Base-by-base conservation (phyloP, 345 rosid genomes). In the Melaleuca alternifolia region DNA sequence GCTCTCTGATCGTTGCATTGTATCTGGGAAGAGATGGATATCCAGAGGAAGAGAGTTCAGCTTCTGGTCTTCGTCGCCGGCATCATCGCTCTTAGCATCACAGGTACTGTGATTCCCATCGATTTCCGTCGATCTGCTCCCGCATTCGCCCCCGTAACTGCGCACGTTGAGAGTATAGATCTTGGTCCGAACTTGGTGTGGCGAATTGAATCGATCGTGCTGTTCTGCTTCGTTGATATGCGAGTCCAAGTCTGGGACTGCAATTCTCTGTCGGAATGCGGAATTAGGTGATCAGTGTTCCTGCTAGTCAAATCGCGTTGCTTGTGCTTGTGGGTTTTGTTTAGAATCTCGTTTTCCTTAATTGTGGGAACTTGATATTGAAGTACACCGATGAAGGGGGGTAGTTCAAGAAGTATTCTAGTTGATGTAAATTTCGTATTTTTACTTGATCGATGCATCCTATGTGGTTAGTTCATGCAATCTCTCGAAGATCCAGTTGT, bases 21-120 rank as follows among this genome's bases (percentile, higher is more conserved):
- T 18, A 8, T 14, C 79, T 44, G 52, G 28, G 28, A 51, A 57
- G 65, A 83, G 81, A 96, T 97, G 95, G 96, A 94, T 92, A 86
- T 97, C 83, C 90, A 90, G 84, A 91, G 84, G 57, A 90, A 87
- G 88, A 90, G 95, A 83, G 86, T 94, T 50, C 95, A 85, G 82
- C 59, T 96, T 87, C 87, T 94, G 11, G 82, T 93, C 90, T 51
- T 90, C 87, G 86, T 92, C 56, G 89, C 85, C 77, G 98, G 96
- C 82, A 76, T 95, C 89, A 53, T 94, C 85, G 88, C 87, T 84
- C 98, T 97, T 82, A 94, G 99, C 84, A 88, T 95, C 88, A 89
- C 95, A 75, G 98, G 99, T 95, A 90, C 37, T 37, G 79, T 30
- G 24, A 4, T 62, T 62, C 30, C 12, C 28, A 11, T 62, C 61